These are phyloP conservation scores for Mortierella sp. DNA, from an alignment of 371 early-diverging fungal species.

Conservation along the genomic window DNA sequence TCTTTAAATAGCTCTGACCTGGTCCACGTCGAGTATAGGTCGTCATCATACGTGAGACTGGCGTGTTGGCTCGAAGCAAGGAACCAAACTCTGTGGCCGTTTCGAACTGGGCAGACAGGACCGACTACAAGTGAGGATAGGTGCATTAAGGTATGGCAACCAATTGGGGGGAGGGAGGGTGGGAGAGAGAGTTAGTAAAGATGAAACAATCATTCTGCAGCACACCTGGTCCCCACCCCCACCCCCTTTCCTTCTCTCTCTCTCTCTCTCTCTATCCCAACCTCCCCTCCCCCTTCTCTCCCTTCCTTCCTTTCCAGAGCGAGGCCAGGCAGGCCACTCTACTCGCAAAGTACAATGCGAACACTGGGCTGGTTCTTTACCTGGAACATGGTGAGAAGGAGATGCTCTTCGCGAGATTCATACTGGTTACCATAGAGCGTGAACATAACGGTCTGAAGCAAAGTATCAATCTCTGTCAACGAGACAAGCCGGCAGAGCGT, in stretches of 20 bases:
- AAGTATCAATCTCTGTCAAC: conserved; percentile 90
- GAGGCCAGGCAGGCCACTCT: no score
- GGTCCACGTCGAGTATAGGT: conserved; percentile 95
- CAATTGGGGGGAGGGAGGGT: background rate
- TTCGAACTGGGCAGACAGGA: conserved; percentile 91
- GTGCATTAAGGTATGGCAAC: no score
- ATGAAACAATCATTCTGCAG: no score
- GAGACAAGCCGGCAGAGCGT: conserved; percentile 84
- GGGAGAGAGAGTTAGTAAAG: background rate
- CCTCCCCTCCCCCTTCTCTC: no score
- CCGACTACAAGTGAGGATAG: conserved; percentile 64
- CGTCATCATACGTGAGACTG: conserved; percentile 96
- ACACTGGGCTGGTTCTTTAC: conserved; percentile 49
- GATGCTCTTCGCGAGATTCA: conserved; percentile 94
- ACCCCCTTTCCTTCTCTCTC: no score
- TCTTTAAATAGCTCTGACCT: conserved; percentile 93
- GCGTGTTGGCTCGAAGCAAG: conserved; percentile 93
- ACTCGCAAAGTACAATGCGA: no score
- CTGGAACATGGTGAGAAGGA: conserved; percentile 96
- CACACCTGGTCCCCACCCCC: background rate
- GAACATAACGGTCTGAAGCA: conserved; percentile 96
- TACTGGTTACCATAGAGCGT: conserved; percentile 96
- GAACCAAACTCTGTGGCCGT: conserved; percentile 87
- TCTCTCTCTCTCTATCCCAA: no score
- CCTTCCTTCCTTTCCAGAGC: no score